Percentiles rank a stretch among this genome's conserved stretches.
Evolutionary conservation across 2,329 filamentous ascomycete species (phyloP).

Genomic region (Aureobasidium sp.): DNA sequence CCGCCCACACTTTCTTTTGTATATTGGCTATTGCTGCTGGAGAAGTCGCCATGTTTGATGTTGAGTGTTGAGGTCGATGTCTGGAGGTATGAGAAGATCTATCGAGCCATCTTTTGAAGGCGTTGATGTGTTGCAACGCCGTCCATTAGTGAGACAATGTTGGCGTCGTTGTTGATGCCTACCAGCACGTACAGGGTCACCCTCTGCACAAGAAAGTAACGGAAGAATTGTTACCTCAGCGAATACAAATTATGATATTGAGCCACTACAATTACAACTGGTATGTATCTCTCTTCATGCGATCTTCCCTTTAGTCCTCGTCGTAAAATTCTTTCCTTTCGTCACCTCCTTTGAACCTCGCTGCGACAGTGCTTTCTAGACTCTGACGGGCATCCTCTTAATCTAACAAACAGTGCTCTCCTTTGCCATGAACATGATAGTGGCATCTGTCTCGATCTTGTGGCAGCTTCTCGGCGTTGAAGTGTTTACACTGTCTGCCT

Average conservation of each 20-base stretch:
- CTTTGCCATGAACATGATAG: not conserved
- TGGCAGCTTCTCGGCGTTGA: not conserved
- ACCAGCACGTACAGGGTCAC: not conserved
- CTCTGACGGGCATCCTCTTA: too few relatives aligned
- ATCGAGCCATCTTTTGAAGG: not conserved
- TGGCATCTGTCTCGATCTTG: not conserved
- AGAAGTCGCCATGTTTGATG: not conserved
- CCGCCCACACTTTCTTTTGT: slow-evolving; percentile 49
- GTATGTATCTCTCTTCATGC: too few relatives aligned
- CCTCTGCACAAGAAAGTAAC: too few relatives aligned
- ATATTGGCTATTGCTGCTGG: slow-evolving; percentile 22
- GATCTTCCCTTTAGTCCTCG: too few relatives aligned
- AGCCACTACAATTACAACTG: too few relatives aligned
- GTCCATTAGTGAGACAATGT: not conserved
- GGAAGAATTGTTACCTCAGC: too few relatives aligned
- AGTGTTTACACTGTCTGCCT: too few relatives aligned
- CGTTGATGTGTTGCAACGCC: not conserved
- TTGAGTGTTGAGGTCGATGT: not conserved
- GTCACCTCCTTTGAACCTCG: too few relatives aligned
- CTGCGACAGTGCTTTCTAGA: too few relatives aligned
- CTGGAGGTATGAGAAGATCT: not conserved
- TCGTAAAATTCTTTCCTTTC: too few relatives aligned
- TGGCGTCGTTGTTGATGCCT: not conserved
- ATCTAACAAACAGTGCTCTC: not conserved
- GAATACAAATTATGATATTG: too few relatives aligned